Conservation (phyloP, 106 monocot genomes). For the Dioscorea alata region DNA sequence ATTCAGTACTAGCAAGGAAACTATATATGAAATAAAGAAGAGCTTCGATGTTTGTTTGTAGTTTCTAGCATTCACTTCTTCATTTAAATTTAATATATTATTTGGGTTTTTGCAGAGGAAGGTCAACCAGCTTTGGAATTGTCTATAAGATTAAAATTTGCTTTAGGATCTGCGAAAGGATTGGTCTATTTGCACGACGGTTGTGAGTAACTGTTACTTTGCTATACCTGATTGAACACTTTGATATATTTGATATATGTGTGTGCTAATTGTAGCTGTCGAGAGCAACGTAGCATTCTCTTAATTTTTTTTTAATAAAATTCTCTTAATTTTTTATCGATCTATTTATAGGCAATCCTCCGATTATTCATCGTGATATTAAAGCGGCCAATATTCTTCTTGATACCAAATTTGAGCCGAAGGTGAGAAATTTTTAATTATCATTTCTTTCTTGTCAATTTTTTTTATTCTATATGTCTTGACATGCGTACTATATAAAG, state of each 20-base stretch:
- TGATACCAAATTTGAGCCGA: constrained; percentile 80
- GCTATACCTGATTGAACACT: neutral
- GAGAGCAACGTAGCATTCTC: neutral
- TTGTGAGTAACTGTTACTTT: constrained; percentile 28
- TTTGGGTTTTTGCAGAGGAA: constrained; percentile 24
- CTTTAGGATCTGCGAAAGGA: constrained; percentile 63
- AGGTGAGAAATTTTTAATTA: constrained; percentile 29
- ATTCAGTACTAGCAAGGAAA: too few species aligned
- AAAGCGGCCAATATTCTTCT: constrained; percentile 92
- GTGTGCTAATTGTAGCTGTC: neutral
- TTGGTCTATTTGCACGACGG: constrained; percentile 76
- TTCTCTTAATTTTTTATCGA: neutral
- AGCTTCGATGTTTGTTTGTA: too few species aligned
- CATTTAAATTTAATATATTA: too few species aligned
- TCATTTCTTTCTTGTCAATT: neutral
- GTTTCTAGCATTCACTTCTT: too few species aligned
- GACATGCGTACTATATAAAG: too few species aligned
- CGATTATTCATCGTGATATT: constrained; percentile 88
- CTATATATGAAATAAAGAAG: neutral
- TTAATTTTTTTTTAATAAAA: constrained; percentile 1
- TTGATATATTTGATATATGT: neutral
- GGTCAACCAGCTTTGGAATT: constrained; percentile 52
- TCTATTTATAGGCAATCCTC: constrained; percentile 67
- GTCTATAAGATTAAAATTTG: constrained; percentile 52
- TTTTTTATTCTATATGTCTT: too few species aligned